These are phyloP conservation scores for Cyberlindnera subsufficiens DNA, from an alignment of 805 yeast genomes.

Conservation along the genomic window DNA sequence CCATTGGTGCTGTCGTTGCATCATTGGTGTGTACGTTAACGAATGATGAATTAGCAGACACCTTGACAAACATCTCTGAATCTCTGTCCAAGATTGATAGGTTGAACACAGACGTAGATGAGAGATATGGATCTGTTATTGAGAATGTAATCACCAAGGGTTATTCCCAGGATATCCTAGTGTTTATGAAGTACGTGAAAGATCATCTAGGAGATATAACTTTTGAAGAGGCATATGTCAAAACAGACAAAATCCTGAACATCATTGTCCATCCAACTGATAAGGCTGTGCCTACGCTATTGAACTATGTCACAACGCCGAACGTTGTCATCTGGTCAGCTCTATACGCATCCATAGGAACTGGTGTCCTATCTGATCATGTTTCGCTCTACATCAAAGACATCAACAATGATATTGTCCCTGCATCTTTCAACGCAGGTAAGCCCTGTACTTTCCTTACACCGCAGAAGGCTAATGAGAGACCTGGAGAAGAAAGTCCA, in stretches of 20 bases:
- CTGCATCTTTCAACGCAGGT: conserved; percentile 35
- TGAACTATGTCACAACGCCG: conserved; percentile 91
- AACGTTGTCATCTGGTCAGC: conserved; percentile 90
- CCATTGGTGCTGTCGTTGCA: conserved; percentile 92
- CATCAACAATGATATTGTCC: conserved; percentile 56
- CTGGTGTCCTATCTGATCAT: conserved; percentile 55
- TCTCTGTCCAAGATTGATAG: conserved; percentile 35
- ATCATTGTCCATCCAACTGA: conserved; percentile 81
- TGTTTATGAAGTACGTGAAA: conserved; percentile 74
- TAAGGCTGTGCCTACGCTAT: conserved; percentile 59
- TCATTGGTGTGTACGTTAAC: conserved; percentile 72
- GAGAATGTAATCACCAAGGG: conserved; percentile 75
- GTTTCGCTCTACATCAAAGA: conserved; percentile 55
- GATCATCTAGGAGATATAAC: conserved; percentile 76
- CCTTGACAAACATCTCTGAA: conserved; percentile 35
- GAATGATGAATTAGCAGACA: conserved; percentile 52
- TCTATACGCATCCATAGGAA: conserved; percentile 76
- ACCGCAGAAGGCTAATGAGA: conserved; percentile 40
- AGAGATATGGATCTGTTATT: conserved; percentile 60
- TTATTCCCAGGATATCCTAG: conserved; percentile 77
- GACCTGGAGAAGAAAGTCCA: conserved; percentile 51
- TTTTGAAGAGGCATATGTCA: conserved; percentile 86
- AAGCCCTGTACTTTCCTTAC: conserved; percentile 28
- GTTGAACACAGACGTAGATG: conserved; percentile 48
- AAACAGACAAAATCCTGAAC: conserved; percentile 74